A percentile compares a stretch with the other conserved stretches of the same genome.
phyloP scores from a whole-genome alignment of 495 filamentous ascomycete genomes.

The Neurospora sp. region DNA sequence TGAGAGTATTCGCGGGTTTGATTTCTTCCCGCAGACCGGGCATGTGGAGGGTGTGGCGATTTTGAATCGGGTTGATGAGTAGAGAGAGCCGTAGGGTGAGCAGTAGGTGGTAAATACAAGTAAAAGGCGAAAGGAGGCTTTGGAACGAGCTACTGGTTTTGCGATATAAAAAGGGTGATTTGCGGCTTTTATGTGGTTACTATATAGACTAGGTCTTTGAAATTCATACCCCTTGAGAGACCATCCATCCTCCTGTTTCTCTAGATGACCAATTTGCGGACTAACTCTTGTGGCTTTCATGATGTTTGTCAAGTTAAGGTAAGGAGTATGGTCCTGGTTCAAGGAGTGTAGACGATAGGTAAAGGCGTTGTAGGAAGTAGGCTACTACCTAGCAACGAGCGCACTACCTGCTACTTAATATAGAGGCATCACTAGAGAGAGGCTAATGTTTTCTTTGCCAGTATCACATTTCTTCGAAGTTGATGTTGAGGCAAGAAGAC shows the following conservation, averaged over 20 bases:
- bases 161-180: background rate
- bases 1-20: constrained; percentile 86
- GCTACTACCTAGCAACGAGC: background rate
- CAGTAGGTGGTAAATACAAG: background rate
- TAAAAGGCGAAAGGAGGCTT: background rate
- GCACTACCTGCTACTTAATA: background rate
- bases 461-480: background rate
- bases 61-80: constrained; percentile 42
- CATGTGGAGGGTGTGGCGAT: constrained; percentile 95
- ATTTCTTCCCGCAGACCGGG: constrained; percentile 96
- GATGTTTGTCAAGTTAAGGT: too few species aligned
- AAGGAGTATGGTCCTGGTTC: too few species aligned
- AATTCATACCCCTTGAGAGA: background rate
- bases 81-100: background rate
- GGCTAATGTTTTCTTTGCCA: background rate
- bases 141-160: background rate
- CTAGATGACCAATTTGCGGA: background rate
- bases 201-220: background rate
- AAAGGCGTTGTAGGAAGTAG: too few species aligned
- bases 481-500: background rate
- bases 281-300: too few species aligned
- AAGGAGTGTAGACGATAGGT: too few species aligned
- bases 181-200: background rate
- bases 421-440: background rate
- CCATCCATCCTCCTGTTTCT: background rate